Evolutionary conservation across 768 basidiomycete species (phyloP), one percentile per base, ranked within the genome.

Genomic region (Tulasnella sp.): DNA sequence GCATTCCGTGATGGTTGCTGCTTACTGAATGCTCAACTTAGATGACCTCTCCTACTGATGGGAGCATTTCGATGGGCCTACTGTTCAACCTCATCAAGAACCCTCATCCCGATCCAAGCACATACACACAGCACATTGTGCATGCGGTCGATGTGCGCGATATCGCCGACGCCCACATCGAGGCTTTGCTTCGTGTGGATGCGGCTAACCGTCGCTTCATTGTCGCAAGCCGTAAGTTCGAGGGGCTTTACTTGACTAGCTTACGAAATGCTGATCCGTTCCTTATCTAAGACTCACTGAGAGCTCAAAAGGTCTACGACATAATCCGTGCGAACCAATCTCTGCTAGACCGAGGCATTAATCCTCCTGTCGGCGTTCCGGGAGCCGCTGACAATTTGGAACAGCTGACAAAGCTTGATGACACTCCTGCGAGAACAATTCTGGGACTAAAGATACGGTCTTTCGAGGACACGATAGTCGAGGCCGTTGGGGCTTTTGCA

Each of bases 111-210:
- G 42, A 73, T 32, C 29, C 37, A 29, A 42, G 26, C 72, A 42
- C 29, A 44, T 26, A 44, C 16, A 29, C 42, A 40, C 18, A 32
- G 39, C 42, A 73, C 32, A 61, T 67, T 13, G 74, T 29, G 3
- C 78, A 79, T 39, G 81, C 80, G 57, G 80, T 83, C 46, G 84
- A 84, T 74, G 83, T 84, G 20, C 77, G 83, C 15, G 83, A 84
- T 69, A 80, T 83, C 16, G 83, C 83, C 1, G 11, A 55, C 20
- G 48, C 81, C 39, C 83, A 83, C 46, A 77, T 82, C 32, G 79
- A 80, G 18, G 77, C 80, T 9, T 80, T 83, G 70, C 10, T 78
- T 3, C 70, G 39, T 0, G 78, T 71, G 5, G 75, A 79, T 3
- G 82, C 82, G 0, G 80, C 78, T 18, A 78, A 78, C 67, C n/a